Base-by-base conservation (phyloP, 148 eudicot genomes). In the Limonium bicolor region DNA sequence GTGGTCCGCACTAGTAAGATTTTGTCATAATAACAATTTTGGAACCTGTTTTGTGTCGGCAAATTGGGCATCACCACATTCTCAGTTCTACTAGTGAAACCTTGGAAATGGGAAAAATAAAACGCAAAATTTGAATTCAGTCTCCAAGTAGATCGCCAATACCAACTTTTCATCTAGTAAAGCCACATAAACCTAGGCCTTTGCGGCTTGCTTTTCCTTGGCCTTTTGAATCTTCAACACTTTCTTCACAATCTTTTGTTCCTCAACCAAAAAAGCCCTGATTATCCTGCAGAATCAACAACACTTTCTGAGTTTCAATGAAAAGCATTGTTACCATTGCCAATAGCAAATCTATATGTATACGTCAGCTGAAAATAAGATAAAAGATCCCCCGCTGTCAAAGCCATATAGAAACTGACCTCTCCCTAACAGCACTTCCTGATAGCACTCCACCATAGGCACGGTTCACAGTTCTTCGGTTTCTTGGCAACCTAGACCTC, bases 221-320 rank as follows among this genome's bases (percentile, higher is more conserved):
- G 76, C 19, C 53, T 81, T 77, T 55, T 81, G 92, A 58, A 81
- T 81, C 75, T 81, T 81, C 81, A 81, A 61, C 19, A 81, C 92
- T 72, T 81, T 81, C 68, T 80, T 80, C 53, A 77, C 85, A 27
- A 77, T 81, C 85, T 81, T 81, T 26, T 81, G 92, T 59, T 81
- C 92, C 54, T 81, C 92, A 9, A 81, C 75, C 2, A 81, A 65
- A 54, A 81, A 81, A 24, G 92, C 92, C 58, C 92, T 59, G 1
- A 81, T 71, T 63, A 81, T 81, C 72, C 92, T 80, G 50, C 32
- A 55, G n/a, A n/a, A n/a, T n/a, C n/a, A n/a, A n/a, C n/a, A n/a
- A n/a, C n/a, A n/a, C n/a, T n/a, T n/a, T n/a, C n/a, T n/a, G n/a
- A n/a, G n/a, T n/a, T n/a, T n/a, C n/a, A 46, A 7, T 2, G 34